Conservation (phyloP, 1,284 basidiomycete species). For the Hortiboletus rubellus region DNA sequence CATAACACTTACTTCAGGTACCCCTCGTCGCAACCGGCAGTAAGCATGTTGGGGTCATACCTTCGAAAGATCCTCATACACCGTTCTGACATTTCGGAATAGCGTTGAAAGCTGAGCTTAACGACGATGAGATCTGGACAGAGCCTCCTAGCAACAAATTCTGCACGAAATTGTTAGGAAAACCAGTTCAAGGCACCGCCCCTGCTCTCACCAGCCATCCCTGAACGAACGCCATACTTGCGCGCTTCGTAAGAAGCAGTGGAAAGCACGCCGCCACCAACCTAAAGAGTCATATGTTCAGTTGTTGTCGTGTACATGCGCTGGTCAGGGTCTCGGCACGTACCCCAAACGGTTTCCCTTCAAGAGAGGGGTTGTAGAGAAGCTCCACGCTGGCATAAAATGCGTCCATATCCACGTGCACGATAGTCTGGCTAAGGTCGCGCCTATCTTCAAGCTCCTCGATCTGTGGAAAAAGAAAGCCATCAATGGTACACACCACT, state of each 20-base stretch:
- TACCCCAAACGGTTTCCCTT: slow-evolving; percentile 87
- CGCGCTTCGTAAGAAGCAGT: slow-evolving; percentile 93
- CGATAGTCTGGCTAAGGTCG: slow-evolving; percentile 81
- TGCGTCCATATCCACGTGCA: slow-evolving; percentile 88
- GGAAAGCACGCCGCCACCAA: slow-evolving; percentile 74
- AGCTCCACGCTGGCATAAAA: slow-evolving; percentile 77
- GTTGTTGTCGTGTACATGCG: not conserved
- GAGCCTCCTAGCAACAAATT: slow-evolving; percentile 90
- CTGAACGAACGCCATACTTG: slow-evolving; percentile 84
- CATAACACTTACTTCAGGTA: slow-evolving; percentile 73
- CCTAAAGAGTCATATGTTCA: slow-evolving; percentile 42
- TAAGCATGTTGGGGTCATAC: slow-evolving; percentile 81
- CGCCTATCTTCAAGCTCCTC: slow-evolving; percentile 73
- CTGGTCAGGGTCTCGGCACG: slow-evolving; percentile 29
- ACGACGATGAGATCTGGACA: slow-evolving; percentile 90
- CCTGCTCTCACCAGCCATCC: slow-evolving; percentile 74
- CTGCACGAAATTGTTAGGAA: slow-evolving; percentile 35
- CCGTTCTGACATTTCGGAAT: slow-evolving; percentile 68
- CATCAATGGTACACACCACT: slow-evolving; percentile 37
- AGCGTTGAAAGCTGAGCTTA: slow-evolving; percentile 61
- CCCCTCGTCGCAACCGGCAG: slow-evolving; percentile 86
- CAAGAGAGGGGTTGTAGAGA: slow-evolving; percentile 74
- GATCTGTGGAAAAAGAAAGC: slow-evolving; percentile 47
- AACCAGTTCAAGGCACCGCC: not conserved
- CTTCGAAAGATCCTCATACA: slow-evolving; percentile 69